These are phyloP conservation scores for Isabelozyma gotoi DNA, from an alignment of 805 yeast species.

Conservation along the genomic window DNA sequence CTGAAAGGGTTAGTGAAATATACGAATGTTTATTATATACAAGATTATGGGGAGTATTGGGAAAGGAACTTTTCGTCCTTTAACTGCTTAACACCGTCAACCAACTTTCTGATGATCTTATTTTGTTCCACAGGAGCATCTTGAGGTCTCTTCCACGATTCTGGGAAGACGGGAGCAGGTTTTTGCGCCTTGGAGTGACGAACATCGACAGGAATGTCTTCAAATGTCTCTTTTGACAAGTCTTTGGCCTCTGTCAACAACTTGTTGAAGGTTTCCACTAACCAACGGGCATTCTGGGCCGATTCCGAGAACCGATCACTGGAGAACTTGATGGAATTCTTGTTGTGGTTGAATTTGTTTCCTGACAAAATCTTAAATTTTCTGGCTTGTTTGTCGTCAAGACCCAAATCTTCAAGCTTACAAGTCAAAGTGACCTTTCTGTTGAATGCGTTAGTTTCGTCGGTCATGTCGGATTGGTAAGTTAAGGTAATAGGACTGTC, in stretches of 20 bases:
- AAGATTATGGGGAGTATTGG: constrained; percentile 16
- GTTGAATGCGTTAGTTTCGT: constrained; percentile 65
- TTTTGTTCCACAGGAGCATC: constrained; percentile 59
- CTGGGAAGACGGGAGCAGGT: constrained; percentile 59
- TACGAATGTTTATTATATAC: constrained; percentile 3
- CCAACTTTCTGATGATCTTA: constrained; percentile 30
- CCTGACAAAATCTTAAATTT: constrained; percentile 81
- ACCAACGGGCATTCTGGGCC: constrained; percentile 78
- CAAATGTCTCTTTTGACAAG: constrained; percentile 55
- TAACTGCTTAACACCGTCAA: constrained; percentile 28
- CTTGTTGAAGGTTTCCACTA: constrained; percentile 61
- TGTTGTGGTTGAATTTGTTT: constrained; percentile 64
- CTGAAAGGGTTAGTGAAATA: too few species aligned
- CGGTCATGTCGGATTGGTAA: constrained; percentile 65
- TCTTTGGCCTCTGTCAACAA: constrained; percentile 67
- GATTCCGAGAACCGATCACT: constrained; percentile 68
- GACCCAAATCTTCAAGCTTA: constrained; percentile 51
- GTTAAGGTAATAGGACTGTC: constrained; percentile 62
- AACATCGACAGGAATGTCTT: constrained; percentile 78
- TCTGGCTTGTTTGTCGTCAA: constrained; percentile 55
- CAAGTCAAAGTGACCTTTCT: constrained; percentile 65
- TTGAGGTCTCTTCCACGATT: constrained; percentile 67
- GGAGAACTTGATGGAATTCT: constrained; percentile 64
- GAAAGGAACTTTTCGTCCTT: constrained; percentile 33
- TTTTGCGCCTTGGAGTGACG: constrained; percentile 57